Evolutionary conservation across 345 rosid species (phyloP), one percentile per base, ranked within the genome.

Genomic region (Rhizophora mangle): DNA sequence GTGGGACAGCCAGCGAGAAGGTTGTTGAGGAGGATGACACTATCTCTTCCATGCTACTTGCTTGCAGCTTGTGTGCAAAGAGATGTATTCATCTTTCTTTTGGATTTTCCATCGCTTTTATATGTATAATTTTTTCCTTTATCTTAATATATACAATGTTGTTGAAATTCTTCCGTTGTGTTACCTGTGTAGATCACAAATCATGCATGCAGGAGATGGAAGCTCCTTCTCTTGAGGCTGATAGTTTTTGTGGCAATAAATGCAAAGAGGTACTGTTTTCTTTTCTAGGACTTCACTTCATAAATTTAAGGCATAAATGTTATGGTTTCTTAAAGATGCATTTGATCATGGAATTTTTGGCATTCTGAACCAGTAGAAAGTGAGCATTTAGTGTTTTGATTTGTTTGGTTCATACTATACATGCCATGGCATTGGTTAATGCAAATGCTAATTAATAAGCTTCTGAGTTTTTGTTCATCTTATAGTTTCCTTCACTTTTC

Each of bases 121-220:
- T 62, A 53, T 75, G 21, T 10, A 39, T 46, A 21, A 32, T 24
- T 63, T 68, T 19, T 77, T 51, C 10, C 21, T 62, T 31, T 36
- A 20, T 68, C 15, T 21, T 31, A 15, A 21, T 16, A 39, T 52
- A 55, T 55, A 21, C 30, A 10, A 22, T 13, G 2, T 56, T 6
- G 0, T 60, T 51, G 57, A 54, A 29, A 37, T 59, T 61, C 8
- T 63, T 74, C 55, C 68, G 47, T n/a, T 59, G 6, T 46, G 22
- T 62, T 22, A 8, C 60, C 34, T 59, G 3, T 62, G 47, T 26
- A 77, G 80, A 72, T 72, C 80, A 77, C 69, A 72, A 63, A 11
- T 72, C 80, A 15, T 77, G 80, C 67, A 59, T 46, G 30, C 39
- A 49, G 68, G 89, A 79, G 72, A 57, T 64, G 70, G 90, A 85